These are phyloP conservation scores for Dianthus caryophyllus DNA, from an alignment of 148 eudicot genomes.

Conservation along the genomic window DNA sequence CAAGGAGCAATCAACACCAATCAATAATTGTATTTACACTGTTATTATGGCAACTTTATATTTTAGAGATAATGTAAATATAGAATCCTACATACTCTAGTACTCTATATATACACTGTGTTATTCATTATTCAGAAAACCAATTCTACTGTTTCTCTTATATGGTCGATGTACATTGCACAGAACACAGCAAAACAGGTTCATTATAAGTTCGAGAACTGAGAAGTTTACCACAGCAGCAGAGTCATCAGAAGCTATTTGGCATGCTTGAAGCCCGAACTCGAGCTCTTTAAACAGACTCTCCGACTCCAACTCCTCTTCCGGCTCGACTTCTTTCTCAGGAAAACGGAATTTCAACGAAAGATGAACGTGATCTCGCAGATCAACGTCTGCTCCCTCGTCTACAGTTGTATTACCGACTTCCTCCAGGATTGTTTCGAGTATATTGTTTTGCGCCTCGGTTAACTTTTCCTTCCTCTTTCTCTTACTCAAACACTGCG, in stretches of 20 bases:
- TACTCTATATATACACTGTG: no score
- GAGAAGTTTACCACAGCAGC: slow-evolving; percentile 32
- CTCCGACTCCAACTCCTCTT: slow-evolving; percentile 33
- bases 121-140: no score
- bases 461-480: slow-evolving; percentile 14
- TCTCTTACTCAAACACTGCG: slow-evolving; percentile 3
- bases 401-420: slow-evolving; percentile 19
- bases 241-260: slow-evolving; percentile 33
- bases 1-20: no score
- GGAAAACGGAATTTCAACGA: slow-evolving; percentile 39
- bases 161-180: no score
- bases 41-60: no score
- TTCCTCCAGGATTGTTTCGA: slow-evolving; percentile 36
- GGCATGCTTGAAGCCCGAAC: slow-evolving; percentile 24
- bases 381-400: background rate
- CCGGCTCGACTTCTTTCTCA: slow-evolving; percentile 21
- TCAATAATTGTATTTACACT: no score
- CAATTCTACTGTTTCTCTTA: no score
- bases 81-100: no score
- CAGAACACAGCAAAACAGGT: background rate
- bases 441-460: slow-evolving; percentile 28
- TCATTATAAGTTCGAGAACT: background rate
- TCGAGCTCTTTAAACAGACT: slow-evolving; percentile 40
- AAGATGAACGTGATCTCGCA: slow-evolving; percentile 11
- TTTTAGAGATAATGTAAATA: no score